phyloP scores from a whole-genome alignment of 345 rosid species.

The Punica granatum region DNA sequence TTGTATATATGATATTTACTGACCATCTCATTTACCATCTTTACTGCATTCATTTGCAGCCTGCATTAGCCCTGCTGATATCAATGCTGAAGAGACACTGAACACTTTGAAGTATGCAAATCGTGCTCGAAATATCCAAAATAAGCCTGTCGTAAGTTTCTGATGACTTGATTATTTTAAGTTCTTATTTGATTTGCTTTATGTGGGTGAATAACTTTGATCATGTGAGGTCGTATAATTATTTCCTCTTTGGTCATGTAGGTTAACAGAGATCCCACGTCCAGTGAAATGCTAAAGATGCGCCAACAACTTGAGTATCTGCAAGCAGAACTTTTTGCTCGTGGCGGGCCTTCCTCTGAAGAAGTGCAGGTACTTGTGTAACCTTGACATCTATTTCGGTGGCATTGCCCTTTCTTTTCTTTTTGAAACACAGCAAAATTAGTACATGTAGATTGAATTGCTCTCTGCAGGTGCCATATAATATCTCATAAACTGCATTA shows the following conservation, averaged over 20 bases:
- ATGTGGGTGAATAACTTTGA: conserved; percentile 6
- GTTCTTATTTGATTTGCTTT: conserved; percentile 1
- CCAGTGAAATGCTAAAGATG: conserved; percentile 95
- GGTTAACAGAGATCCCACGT: conserved; percentile 96
- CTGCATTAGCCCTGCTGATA: conserved; percentile 98
- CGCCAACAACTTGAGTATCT: conserved; percentile 87
- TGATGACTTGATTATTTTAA: conserved; percentile 10
- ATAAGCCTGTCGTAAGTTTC: conserved; percentile 91
- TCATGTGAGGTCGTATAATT: neutral
- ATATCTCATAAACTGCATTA: neutral
- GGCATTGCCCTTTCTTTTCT: no score
- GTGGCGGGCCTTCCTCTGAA: conserved; percentile 66
- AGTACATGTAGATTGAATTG: no score
- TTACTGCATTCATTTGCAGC: conserved; percentile 34
- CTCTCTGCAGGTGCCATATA: no score
- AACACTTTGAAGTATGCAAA: conserved; percentile 97
- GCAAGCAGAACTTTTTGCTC: conserved; percentile 95
- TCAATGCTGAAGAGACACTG: conserved; percentile 95
- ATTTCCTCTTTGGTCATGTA: conserved; percentile 19
- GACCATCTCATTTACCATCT: neutral
- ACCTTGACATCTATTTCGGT: neutral
- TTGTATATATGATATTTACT: neutral
- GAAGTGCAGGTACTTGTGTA: conserved; percentile 66
- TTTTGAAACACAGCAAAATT: no score
- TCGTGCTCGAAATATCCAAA: conserved; percentile 97